These are phyloP conservation scores for Misopates orontium DNA, from an alignment of 257 asterid genomes.

Conservation along the genomic window DNA sequence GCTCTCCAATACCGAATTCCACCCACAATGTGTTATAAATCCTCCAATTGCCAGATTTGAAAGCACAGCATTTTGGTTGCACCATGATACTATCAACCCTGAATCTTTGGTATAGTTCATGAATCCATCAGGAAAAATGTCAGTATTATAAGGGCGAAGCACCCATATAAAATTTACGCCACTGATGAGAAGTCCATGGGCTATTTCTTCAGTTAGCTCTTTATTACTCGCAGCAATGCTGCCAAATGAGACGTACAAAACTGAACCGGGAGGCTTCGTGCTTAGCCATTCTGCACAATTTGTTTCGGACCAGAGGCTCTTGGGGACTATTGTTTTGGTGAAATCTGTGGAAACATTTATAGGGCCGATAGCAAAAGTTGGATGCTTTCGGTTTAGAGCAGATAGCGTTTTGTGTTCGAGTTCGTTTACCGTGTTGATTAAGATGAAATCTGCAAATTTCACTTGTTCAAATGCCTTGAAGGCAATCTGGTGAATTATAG, in stretches of 20 bases:
- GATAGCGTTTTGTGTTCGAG: slow-evolving; percentile 34
- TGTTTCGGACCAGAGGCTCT: slow-evolving; percentile 31
- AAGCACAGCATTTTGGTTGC: background rate
- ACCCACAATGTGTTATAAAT: background rate
- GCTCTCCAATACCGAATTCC: background rate
- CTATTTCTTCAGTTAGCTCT: slow-evolving; percentile 27
- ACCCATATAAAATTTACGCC: slow-evolving; percentile 48
- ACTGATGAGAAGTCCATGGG: slow-evolving; percentile 34
- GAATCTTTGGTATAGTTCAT: background rate
- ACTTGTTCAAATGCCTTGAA: slow-evolving; percentile 42
- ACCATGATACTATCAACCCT: background rate
- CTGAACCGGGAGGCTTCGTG: slow-evolving; percentile 35
- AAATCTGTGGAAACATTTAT: slow-evolving; percentile 1
- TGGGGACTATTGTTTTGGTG: slow-evolving; percentile 12
- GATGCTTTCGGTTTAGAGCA: slow-evolving; percentile 27
- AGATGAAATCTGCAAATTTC: slow-evolving; percentile 40
- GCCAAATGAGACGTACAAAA: slow-evolving; percentile 46
- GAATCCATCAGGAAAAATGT: background rate
- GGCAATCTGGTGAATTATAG: slow-evolving; percentile 37
- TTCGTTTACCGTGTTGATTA: slow-evolving; percentile 45
- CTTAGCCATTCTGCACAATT: slow-evolving; percentile 39
- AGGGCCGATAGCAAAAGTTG: slow-evolving; percentile 34
- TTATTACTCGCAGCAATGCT: slow-evolving; percentile 22
- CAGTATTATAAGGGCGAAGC: background rate
- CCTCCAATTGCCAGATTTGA: background rate